phyloP scores from a whole-genome alignment of 2,329 filamentous ascomycete genomes.

The Pochonia chlamydosporia region DNA sequence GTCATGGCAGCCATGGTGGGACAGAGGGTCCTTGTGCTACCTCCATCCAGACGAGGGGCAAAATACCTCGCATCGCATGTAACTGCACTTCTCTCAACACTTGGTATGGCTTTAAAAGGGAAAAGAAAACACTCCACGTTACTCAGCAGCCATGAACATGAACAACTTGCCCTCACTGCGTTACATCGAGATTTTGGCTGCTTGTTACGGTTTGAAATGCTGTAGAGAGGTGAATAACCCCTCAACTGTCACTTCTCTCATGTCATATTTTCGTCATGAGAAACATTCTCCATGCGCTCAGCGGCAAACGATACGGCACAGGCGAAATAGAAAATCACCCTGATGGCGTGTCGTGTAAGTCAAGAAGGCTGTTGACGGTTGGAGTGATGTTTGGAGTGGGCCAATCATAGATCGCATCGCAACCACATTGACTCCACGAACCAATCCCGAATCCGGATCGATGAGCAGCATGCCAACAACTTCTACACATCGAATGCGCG shows the following conservation, averaged over 20 bases:
- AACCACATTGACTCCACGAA: constrained; percentile 9
- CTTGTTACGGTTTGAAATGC: too few species aligned
- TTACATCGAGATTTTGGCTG: too few species aligned
- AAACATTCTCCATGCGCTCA: too few species aligned
- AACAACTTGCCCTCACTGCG: too few species aligned
- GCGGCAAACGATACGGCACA: too few species aligned
- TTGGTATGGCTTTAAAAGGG: not conserved
- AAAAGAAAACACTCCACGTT: not conserved
- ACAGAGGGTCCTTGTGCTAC: constrained; percentile 5
- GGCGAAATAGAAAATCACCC: too few species aligned
- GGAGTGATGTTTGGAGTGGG: not conserved
- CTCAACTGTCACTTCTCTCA: too few species aligned
- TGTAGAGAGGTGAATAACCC: too few species aligned
- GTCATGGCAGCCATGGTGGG: constrained; percentile 14
- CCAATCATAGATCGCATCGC: constrained; percentile 8
- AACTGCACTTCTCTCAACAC: not conserved
- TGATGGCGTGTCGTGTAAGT: not conserved
- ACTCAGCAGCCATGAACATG: not conserved
- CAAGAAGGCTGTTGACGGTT: not conserved
- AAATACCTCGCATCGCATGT: not conserved
- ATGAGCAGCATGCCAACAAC: not conserved
- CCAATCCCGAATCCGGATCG: constrained; percentile 7
- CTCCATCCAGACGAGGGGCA: constrained; percentile 1
- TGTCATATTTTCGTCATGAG: too few species aligned
- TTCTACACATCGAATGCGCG: constrained; percentile 1